A percentile compares a stretch with the other conserved stretches of the same genome.
Conservation (phyloP, 1,284 basidiomycete species). For the Ganoderma lingzhi region DNA sequence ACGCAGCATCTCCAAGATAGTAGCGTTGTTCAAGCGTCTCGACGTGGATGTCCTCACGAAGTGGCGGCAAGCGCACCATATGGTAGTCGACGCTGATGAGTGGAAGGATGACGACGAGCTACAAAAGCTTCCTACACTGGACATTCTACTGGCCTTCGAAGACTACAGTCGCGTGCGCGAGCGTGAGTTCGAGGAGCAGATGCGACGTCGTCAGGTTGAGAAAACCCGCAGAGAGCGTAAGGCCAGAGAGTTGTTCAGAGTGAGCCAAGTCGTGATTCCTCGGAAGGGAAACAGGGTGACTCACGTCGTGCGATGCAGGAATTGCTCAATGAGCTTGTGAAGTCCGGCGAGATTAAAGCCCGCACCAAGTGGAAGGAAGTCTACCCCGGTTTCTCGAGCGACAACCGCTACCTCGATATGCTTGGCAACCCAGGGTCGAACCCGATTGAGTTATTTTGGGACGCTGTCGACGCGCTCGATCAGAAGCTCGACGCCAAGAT, state of each 20-base stretch:
- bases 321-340: constrained; percentile 76
- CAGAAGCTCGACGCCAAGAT: constrained; percentile 86
- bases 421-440: constrained; percentile 94
- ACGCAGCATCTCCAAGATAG: constrained; percentile 82
- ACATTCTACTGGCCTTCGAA: constrained; percentile 91
- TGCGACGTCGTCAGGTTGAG: constrained; percentile 81
- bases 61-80: constrained; percentile 84
- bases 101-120: constrained; percentile 82
- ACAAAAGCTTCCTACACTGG: constrained; percentile 84
- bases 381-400: constrained; percentile 79
- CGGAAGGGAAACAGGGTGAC: not conserved
- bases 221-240: constrained; percentile 86
- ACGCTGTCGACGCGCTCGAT: constrained; percentile 87
- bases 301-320: constrained; percentile 47
- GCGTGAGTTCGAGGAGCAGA: constrained; percentile 87
- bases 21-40: constrained; percentile 81
- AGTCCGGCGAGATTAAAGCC: constrained; percentile 76
- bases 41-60: constrained; percentile 89
- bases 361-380: constrained; percentile 92
- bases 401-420: constrained; percentile 85
- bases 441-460: constrained; percentile 97
- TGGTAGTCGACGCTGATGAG: constrained; percentile 79
- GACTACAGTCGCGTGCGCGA: constrained; percentile 90
- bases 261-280: constrained; percentile 37
- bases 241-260: constrained; percentile 89